A percentile compares a stretch with the other conserved stretches of the same genome.
Evolutionary conservation across 2,329 filamentous ascomycete genomes (phyloP).

Genomic region (Sphaceloma murrayae): DNA sequence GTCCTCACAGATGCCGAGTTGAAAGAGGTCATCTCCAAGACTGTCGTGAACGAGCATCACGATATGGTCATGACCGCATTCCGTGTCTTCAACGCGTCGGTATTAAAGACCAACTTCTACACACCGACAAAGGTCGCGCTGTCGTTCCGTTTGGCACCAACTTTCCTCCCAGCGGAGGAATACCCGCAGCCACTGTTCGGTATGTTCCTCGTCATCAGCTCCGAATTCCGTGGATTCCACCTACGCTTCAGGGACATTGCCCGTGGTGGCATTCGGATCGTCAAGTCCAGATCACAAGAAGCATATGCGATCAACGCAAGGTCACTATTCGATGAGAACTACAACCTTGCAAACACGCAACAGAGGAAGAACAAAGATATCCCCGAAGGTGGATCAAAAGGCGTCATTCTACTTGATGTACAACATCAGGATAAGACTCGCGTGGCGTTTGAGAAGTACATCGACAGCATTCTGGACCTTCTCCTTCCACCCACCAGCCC

Average conservation of each 20-base stretch:
- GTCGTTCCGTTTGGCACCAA: constrained; percentile 85
- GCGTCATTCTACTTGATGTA: constrained; percentile 87
- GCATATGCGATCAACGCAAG: constrained; percentile 93
- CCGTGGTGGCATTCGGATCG: constrained; percentile 93
- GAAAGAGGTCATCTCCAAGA: constrained; percentile 66
- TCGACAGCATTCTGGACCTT: constrained; percentile 94
- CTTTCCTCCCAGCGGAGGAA: constrained; percentile 80
- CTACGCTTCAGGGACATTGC: constrained; percentile 95
- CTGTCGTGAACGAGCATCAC: constrained; percentile 87
- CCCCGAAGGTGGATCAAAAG: constrained; percentile 94
- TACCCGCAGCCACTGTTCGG: constrained; percentile 91
- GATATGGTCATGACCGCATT: constrained; percentile 97
- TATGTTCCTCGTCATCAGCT: constrained; percentile 97
- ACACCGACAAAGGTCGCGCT: constrained; percentile 97
- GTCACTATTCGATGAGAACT: constrained; percentile 97
- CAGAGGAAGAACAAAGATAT: constrained; percentile 99
- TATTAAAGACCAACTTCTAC: constrained; percentile 96
- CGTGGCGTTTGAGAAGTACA: constrained; percentile 98
- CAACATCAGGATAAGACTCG: constrained; percentile 87
- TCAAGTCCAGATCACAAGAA: constrained; percentile 94
- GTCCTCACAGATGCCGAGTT: constrained; percentile 67
- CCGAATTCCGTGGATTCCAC: constrained; percentile 94
- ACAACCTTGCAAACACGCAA: constrained; percentile 94
- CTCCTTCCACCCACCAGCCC: constrained; percentile 81
- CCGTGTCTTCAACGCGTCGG: constrained; percentile 84